phyloP scores from a whole-genome alignment of 2,329 filamentous ascomycete genomes.

The Chaetomium strumarium region DNA sequence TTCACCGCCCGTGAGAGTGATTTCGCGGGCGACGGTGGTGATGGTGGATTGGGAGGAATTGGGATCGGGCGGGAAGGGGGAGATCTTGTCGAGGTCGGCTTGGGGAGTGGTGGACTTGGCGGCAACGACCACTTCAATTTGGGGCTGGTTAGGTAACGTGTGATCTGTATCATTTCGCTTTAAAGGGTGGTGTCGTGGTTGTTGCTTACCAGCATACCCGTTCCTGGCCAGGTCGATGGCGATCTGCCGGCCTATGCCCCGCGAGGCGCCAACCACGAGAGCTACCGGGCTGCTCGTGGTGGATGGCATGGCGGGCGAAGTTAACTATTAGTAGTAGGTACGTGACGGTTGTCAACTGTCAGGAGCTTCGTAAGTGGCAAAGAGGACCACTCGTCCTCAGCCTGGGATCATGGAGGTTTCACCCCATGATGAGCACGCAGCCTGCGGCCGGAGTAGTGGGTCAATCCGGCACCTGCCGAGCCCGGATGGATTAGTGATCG shows the following conservation, averaged over 20 bases:
- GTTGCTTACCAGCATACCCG: slow-evolving; percentile 59
- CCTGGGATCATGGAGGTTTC: too few species aligned
- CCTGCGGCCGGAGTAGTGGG: background rate
- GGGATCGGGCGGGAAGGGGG: slow-evolving; percentile 66
- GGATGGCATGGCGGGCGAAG: slow-evolving; percentile 13
- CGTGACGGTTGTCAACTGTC: too few species aligned
- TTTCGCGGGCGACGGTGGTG: slow-evolving; percentile 72
- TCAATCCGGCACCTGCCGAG: background rate
- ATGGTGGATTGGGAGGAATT: slow-evolving; percentile 73
- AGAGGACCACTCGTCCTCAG: too few species aligned
- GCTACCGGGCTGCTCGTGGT: slow-evolving; percentile 47
- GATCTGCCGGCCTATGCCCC: slow-evolving; percentile 76
- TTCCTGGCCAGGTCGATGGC: slow-evolving; percentile 69
- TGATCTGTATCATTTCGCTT: too few species aligned
- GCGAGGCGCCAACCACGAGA: slow-evolving; percentile 67
- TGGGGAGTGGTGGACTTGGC: slow-evolving; percentile 63
- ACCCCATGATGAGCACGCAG: too few species aligned
- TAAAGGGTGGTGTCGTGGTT: background rate
- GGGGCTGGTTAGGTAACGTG: background rate
- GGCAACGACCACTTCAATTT: slow-evolving; percentile 70
- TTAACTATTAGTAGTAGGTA: background rate
- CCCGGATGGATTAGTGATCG: slow-evolving; percentile 11
- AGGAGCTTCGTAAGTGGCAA: too few species aligned
- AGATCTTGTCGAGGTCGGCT: slow-evolving; percentile 44
- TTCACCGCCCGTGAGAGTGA: slow-evolving; percentile 55